phyloP scores from a whole-genome alignment of 345 rosid species.

The Toxicodendron radicans region DNA sequence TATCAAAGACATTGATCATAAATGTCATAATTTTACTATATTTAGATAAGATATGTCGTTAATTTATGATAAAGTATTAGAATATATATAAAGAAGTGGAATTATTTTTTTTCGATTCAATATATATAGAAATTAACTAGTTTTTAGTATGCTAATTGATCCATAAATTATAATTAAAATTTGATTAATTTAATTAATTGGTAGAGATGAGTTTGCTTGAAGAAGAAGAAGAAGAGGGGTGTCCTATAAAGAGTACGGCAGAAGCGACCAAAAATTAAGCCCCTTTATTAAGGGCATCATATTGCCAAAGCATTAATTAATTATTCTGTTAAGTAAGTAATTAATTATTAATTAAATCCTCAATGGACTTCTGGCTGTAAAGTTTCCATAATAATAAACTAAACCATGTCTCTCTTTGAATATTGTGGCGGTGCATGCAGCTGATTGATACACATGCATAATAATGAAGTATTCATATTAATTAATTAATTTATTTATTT shows the following conservation, averaged over 20 bases:
- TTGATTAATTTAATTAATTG: too few relatives aligned
- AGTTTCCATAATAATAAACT: not conserved
- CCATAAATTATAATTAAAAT: too few relatives aligned
- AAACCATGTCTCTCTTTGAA: not conserved
- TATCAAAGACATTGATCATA: too few relatives aligned
- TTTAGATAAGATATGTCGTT: too few relatives aligned
- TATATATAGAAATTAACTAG: too few relatives aligned
- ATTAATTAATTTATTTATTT: too few relatives aligned
- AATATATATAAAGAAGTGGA: too few relatives aligned
- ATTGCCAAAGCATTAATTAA: not conserved
- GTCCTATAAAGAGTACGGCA: slow-evolving; percentile 11
- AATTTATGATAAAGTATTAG: too few relatives aligned
- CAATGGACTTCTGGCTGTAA: slow-evolving; percentile 20
- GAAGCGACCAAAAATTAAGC: slow-evolving; percentile 17
- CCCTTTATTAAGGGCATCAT: slow-evolving; percentile 19
- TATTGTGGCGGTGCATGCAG: not conserved
- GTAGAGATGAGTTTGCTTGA: not conserved
- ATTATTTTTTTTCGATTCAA: too few relatives aligned
- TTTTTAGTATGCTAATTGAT: too few relatives aligned
- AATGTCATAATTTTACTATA: too few relatives aligned
- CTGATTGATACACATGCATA: not conserved
- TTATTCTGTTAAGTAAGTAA: not conserved
- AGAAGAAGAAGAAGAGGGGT: not conserved
- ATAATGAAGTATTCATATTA: not conserved
- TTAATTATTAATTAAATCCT: not conserved